A percentile compares a stretch with the other conserved stretches of the same genome.
Evolutionary conservation across 2,329 filamentous ascomycete species (phyloP).

Genomic region (Dactylellina haptotyla): DNA sequence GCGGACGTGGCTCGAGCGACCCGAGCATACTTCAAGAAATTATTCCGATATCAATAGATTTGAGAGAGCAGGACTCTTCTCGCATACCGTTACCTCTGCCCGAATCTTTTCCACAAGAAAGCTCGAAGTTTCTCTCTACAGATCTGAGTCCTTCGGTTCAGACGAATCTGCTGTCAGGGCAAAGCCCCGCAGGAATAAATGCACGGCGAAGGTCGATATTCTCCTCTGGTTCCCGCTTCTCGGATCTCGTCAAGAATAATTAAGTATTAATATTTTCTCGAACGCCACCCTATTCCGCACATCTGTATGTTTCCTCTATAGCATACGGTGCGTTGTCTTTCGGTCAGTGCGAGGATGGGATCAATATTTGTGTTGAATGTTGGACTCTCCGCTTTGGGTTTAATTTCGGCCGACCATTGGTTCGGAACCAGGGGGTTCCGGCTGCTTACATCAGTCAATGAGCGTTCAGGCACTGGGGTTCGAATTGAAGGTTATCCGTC

Average conservation of each 20-base stretch:
- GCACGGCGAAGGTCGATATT: conserved; percentile 16
- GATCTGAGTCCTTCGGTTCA: conserved; percentile 24
- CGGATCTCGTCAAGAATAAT: conserved; percentile 2
- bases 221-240: conserved; percentile 12
- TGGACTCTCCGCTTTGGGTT: background rate
- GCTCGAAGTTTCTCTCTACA: conserved; percentile 22
- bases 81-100: background rate
- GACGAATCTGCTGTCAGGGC: background rate
- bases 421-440: background rate
- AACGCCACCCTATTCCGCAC: background rate
- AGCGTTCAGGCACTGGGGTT: too few species aligned
- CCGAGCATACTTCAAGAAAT: conserved; percentile 1
- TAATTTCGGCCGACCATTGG: background rate
- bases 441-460: background rate
- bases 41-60: background rate
- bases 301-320: too few species aligned
- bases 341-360: background rate
- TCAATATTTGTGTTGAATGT: background rate
- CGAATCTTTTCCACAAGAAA: background rate
- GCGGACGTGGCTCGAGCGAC: background rate
- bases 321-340: too few species aligned
- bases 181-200: background rate
- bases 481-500: too few species aligned
- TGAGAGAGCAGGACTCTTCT: background rate
- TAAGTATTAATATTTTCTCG: background rate